phyloP scores from a whole-genome alignment of 306 rosid genomes.

The Begonia fuchsioides region DNA sequence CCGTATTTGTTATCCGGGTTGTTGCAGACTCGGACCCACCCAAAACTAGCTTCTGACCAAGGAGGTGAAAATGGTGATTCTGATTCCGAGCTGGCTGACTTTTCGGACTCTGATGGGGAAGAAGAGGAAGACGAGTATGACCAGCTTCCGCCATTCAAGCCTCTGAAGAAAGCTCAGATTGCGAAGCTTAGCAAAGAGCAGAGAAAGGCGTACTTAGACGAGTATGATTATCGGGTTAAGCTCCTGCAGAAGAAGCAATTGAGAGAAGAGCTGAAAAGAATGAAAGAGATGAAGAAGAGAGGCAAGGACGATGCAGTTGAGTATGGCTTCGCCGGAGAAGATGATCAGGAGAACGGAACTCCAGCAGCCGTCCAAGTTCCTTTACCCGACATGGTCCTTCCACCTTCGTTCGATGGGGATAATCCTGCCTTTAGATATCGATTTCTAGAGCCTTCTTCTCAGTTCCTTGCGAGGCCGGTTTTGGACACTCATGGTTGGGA shows the following conservation, averaged over 20 bases:
- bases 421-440: constrained; percentile 88
- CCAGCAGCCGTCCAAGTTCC: constrained; percentile 97
- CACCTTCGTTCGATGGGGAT: constrained; percentile 87
- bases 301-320: constrained; percentile 35
- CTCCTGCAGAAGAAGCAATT: constrained; percentile 89
- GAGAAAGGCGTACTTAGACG: constrained; percentile 73
- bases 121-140: constrained; percentile 90
- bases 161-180: constrained; percentile 76
- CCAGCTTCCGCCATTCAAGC: constrained; percentile 93
- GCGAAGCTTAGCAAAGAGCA: constrained; percentile 77
- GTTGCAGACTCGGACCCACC: constrained; percentile 80
- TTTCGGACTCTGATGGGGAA: constrained; percentile 84
- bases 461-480: constrained; percentile 85
- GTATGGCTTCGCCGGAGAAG: constrained; percentile 50
- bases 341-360: constrained; percentile 57
- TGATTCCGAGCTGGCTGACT: constrained; percentile 72
- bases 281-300: constrained; percentile 73
- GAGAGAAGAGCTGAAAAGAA: constrained; percentile 90
- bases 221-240: constrained; percentile 90
- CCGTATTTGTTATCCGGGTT: constrained; percentile 81
- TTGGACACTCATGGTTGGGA: constrained; percentile 95
- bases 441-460: constrained; percentile 90
- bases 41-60: constrained; percentile 80
- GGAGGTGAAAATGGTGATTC: constrained; percentile 91
- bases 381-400: constrained; percentile 85